These are phyloP conservation scores for Hypoxylon intermedium DNA, from an alignment of 495 filamentous ascomycete species.

Conservation along the genomic window DNA sequence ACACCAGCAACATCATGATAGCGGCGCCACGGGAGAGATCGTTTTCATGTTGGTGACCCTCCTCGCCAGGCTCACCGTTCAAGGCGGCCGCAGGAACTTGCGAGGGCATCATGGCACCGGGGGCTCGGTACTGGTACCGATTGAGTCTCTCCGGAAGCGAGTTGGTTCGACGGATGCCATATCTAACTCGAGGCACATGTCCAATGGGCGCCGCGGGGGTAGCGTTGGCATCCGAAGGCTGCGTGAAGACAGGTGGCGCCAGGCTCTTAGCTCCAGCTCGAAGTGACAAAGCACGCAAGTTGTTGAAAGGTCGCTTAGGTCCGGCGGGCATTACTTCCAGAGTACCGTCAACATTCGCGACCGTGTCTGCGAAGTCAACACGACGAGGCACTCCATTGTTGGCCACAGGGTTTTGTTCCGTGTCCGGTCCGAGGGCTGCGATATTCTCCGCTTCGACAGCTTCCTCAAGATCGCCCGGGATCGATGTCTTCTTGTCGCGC, in stretches of 20 bases:
- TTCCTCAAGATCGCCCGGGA: conserved; percentile 35
- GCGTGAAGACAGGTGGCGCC: conserved; percentile 54
- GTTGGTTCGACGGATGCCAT: conserved; percentile 75
- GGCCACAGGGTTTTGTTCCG: conserved; percentile 24
- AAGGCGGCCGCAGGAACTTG: conserved; percentile 46
- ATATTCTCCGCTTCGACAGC: conserved; percentile 40
- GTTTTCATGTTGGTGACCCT: conserved; percentile 54
- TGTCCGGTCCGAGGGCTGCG: conserved; percentile 33
- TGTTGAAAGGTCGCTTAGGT: conserved; percentile 45
- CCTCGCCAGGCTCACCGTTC: conserved; percentile 44
- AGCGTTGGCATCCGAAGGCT: conserved; percentile 34
- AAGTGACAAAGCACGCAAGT: conserved; percentile 50
- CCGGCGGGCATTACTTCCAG: conserved; percentile 42
- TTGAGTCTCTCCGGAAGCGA: conserved; percentile 78
- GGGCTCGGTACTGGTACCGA: conserved; percentile 53
- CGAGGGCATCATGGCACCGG: conserved; percentile 51
- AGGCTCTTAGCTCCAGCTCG: conserved; percentile 53
- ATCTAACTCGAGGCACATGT: conserved; percentile 60
- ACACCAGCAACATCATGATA: conserved; percentile 73
- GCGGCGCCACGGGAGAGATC: conserved; percentile 77
- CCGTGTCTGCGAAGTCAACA: conserved; percentile 48
- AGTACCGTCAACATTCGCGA: conserved; percentile 36
- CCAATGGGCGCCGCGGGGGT: conserved; percentile 41
- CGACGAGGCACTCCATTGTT: conserved; percentile 49
- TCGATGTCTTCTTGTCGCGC: conserved; percentile 43